Evolutionary conservation across 2,329 filamentous ascomycete species (phyloP).

Genomic region (Aspergillus novofumigatus): DNA sequence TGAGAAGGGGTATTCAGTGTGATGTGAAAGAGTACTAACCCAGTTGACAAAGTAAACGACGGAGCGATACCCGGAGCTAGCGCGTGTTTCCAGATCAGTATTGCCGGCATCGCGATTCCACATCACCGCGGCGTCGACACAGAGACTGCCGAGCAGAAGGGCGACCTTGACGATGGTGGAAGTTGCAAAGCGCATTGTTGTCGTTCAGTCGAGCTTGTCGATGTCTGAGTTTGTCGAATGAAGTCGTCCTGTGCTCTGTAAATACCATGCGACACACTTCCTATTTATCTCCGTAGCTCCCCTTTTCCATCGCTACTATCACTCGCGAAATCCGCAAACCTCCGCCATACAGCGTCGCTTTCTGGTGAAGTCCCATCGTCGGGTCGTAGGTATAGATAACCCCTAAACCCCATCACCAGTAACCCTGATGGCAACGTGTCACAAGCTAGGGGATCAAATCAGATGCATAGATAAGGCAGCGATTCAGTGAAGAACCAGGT

Average conservation of each 20-base stretch:
- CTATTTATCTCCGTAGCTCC: neutral
- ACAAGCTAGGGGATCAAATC: neutral
- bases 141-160: neutral
- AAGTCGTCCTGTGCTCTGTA: neutral
- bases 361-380: neutral
- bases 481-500: neutral
- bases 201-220: neutral
- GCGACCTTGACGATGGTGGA: neutral
- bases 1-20: neutral
- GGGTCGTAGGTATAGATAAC: neutral
- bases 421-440: neutral
- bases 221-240: neutral
- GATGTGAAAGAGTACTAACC: constrained; percentile 23
- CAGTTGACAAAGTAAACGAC: constrained; percentile 47
- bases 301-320: neutral
- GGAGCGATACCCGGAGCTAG: constrained; percentile 7
- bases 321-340: neutral
- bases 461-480: neutral
- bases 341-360: neutral
- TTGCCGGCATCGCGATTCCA: neutral
- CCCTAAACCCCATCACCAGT: too few relatives aligned
- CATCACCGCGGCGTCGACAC: neutral
- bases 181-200: neutral
- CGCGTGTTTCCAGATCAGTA: neutral
- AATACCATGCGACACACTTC: neutral